Conservation (phyloP, 202 grass and related monocot species). For the Thinopyrum obtusiflorum region DNA sequence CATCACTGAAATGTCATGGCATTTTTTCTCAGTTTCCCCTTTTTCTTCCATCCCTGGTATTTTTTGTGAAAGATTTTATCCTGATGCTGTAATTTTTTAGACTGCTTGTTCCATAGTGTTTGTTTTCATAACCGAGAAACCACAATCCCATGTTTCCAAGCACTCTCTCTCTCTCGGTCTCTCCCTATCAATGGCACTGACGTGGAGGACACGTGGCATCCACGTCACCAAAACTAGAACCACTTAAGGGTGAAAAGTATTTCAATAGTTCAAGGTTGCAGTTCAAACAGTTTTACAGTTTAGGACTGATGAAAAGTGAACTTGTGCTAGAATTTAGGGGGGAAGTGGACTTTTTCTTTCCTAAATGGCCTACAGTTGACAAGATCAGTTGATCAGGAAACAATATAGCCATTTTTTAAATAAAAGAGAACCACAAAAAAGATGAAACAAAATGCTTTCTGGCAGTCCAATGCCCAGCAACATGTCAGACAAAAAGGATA, state of each 20-base stretch:
- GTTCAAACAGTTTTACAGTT: neutral
- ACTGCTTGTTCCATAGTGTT: constrained; percentile 7
- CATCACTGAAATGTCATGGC: neutral
- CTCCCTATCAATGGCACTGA: neutral
- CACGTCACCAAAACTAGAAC: neutral
- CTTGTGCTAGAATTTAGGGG: no score
- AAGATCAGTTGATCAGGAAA: no score
- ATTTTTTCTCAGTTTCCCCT: neutral
- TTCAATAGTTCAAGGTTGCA: neutral
- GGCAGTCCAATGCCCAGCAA: no score
- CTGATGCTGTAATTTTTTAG: neutral
- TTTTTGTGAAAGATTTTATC: neutral
- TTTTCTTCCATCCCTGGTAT: neutral
- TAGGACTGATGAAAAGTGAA: no score
- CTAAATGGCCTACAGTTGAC: no score
- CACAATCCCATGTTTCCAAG: neutral
- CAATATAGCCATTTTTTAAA: no score
- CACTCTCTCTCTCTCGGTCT: neutral
- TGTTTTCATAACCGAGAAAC: neutral
- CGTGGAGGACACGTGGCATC: neutral
- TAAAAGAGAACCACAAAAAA: no score
- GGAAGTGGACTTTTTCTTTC: no score
- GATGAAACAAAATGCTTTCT: no score
- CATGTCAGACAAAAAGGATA: no score
- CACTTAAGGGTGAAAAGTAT: neutral